Evolutionary conservation across 352 stramenopile genomes (phyloP).

Genomic region (Blastocystis sp.): DNA sequence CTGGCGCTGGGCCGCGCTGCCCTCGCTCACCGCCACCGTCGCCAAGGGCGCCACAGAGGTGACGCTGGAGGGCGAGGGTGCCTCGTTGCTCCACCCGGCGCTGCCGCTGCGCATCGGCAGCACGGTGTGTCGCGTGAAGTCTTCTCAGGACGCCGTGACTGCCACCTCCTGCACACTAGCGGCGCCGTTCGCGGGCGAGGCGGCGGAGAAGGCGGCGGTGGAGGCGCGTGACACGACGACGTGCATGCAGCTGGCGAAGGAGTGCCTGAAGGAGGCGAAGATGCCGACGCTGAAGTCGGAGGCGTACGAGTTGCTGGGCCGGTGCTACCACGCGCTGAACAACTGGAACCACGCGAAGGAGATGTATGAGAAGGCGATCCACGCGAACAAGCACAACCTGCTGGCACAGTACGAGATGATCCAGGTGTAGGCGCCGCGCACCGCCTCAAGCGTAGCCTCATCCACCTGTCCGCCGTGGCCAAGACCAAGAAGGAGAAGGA

Average conservation of each 20-base stretch:
- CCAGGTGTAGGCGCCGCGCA: not conserved
- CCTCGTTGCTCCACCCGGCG: conserved; percentile 2
- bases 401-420: conserved; percentile 50
- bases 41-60: not conserved
- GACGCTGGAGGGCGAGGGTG: not conserved
- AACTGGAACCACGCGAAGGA: conserved; percentile 45
- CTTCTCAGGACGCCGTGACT: not conserved
- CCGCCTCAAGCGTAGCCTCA: not conserved
- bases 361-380: conserved; percentile 37
- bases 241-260: conserved; percentile 6
- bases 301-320: conserved; percentile 20
- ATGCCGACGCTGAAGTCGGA: conserved; percentile 35
- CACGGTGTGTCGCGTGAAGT: not conserved
- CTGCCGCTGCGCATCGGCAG: conserved; percentile 37
- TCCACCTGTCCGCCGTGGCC: conserved; percentile 26
- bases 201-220: not conserved
- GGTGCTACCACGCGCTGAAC: conserved; percentile 47
- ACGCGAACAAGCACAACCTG: conserved; percentile 42
- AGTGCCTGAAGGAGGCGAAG: conserved; percentile 33
- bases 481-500: conserved; percentile 46
- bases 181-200: not conserved
- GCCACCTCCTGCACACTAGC: not conserved
- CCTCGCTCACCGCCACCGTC: not conserved
- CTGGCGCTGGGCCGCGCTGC: conserved; percentile 11
- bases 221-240: conserved; percentile 38